phyloP scores from a whole-genome alignment of 108 stramenopile species.

The Seminavis robusta region DNA sequence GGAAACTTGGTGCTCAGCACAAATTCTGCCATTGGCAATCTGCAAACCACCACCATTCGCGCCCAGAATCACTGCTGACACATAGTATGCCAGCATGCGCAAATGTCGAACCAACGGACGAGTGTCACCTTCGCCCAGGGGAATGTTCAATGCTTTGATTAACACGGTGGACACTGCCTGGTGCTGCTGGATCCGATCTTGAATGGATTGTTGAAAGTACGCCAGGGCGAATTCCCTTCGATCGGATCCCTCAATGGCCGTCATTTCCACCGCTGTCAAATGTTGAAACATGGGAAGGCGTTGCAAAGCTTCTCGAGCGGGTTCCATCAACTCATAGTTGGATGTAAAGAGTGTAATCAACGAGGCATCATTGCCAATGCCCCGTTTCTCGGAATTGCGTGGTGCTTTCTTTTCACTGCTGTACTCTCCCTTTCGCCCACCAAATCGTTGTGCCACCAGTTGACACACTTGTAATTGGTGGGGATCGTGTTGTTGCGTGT shows the following conservation, averaged over 20 bases:
- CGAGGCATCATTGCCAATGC: conserved; percentile 27
- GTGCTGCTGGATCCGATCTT: no score
- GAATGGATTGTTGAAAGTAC: conserved; percentile 35
- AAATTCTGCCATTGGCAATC: background rate
- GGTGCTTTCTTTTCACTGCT: background rate
- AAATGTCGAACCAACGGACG: conserved; percentile 49
- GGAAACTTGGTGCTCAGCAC: background rate
- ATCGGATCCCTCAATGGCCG: conserved; percentile 36
- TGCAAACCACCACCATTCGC: background rate
- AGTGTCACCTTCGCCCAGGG: conserved; percentile 48
- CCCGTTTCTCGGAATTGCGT: conserved; percentile 46
- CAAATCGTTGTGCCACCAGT: conserved; percentile 57
- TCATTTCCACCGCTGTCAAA: conserved; percentile 26
- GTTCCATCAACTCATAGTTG: conserved; percentile 42
- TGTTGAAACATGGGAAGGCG: conserved; percentile 43
- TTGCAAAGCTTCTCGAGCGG: conserved; percentile 21
- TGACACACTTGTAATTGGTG: conserved; percentile 41
- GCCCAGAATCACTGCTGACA: conserved; percentile 14
- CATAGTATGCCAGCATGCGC: conserved; percentile 45
- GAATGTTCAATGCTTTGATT: no score
- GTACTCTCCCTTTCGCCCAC: conserved; percentile 40
- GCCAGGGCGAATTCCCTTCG: conserved; percentile 35
- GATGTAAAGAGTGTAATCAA: conserved; percentile 52
- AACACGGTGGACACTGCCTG: no score
- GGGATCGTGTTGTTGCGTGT: conserved; percentile 29